Conservation (phyloP, 257 asterid species). For the Cynanchum wilfordii region DNA sequence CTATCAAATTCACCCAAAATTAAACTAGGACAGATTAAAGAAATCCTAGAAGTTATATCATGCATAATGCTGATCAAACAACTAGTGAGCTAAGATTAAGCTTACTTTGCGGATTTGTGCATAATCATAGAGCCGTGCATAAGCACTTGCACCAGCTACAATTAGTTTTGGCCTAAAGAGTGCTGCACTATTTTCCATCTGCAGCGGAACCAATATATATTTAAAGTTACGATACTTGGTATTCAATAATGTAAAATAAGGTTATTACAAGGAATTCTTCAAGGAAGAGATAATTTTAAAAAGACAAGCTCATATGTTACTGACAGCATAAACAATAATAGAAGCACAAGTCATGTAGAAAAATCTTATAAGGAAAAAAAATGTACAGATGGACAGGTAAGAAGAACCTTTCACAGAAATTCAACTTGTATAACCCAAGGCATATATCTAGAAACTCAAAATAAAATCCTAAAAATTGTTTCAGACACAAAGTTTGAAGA, state of each 20-base stretch:
- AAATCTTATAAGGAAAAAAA: not conserved
- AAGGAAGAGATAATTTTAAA: not conserved
- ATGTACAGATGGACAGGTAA: not conserved
- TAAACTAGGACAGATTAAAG: not conserved
- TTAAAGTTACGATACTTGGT: not conserved
- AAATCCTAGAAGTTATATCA: not conserved
- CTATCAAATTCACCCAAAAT: conserved; percentile 36
- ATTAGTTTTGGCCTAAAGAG: conserved; percentile 91
- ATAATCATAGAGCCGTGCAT: conserved; percentile 91
- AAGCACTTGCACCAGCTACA: conserved; percentile 99
- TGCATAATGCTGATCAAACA: not conserved
- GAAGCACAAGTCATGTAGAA: not conserved
- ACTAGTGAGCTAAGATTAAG: not conserved
- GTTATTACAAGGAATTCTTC: not conserved
- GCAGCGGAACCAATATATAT: conserved; percentile 21
- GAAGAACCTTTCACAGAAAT: not conserved
- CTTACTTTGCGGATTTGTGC: conserved; percentile 81
- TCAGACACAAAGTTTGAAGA: not conserved
- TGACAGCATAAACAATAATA: not conserved
- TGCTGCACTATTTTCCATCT: conserved; percentile 91
- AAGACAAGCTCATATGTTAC: not conserved
- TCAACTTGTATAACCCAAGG: not conserved
- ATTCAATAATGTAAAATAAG: not conserved
- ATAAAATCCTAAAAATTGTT: not conserved
- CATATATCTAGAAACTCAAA: not conserved